phyloP scores from a whole-genome alignment of 192 early-diverging fungal species.

The Rhizophagus prolifer region DNA sequence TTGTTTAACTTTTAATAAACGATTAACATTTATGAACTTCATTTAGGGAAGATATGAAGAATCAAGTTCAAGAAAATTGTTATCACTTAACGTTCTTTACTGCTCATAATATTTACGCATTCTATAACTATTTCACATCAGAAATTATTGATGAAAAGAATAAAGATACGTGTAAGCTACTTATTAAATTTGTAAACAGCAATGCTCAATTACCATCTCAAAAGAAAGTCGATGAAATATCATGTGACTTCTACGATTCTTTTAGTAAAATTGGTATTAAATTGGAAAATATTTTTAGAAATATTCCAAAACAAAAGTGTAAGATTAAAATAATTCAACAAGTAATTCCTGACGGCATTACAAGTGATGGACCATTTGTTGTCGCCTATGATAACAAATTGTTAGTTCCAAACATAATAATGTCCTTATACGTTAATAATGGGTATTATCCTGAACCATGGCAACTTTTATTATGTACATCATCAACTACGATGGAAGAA shows the following conservation, averaged over 20 bases:
- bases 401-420: conserved; percentile 24
- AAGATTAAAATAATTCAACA: background rate
- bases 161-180: background rate
- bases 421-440: conserved; percentile 28
- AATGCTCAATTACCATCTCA: conserved; percentile 4
- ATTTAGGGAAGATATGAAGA: conserved; percentile 1
- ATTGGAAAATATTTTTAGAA: background rate
- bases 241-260: background rate
- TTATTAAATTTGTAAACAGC: conserved; percentile 17
- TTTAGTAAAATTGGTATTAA: background rate
- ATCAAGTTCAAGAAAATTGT: background rate
- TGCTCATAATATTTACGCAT: conserved; percentile 20
- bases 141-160: background rate
- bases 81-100: conserved; percentile 30
- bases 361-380: conserved; percentile 13
- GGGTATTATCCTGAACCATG: conserved; percentile 23
- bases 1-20: background rate
- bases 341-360: background rate
- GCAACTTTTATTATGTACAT: conserved; percentile 27
- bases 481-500: conserved; percentile 31
- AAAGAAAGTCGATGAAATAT: background rate
- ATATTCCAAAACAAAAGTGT: background rate
- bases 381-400: conserved; percentile 21
- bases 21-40: background rate
- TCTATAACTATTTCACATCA: conserved; percentile 25